Evolutionary conservation across 164 flowering plant species (phyloP), one percentile per base, ranked within the genome.

Genomic region (Houttuynia cordata): DNA sequence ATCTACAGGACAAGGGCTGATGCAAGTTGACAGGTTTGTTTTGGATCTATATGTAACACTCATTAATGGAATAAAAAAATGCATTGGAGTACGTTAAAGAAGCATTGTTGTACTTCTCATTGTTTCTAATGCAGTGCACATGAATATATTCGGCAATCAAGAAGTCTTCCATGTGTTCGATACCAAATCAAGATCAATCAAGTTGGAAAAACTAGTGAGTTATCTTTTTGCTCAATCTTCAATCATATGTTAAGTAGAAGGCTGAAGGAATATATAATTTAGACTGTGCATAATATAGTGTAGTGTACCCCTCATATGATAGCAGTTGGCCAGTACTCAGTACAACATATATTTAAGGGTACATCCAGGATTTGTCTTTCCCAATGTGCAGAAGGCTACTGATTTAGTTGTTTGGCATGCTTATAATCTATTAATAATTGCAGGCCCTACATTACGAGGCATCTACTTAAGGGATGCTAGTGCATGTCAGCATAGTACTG

Each of bases 1-100:
- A 67, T 70, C 99, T 34, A 80, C 91, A 62, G 99, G 99, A 53
- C 83, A 81, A 58, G 99, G 99, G 64, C 91, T 93, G 65, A 78
- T 93, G 87, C 99, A 93, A 85, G 83, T 93, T 75, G 96, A 93
- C 89, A 90, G 78, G 99, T 90, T 61, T 79, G 69, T 61, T 69
- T 65, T 67, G 45, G 50, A 24, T 61, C 17, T 17, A 45, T 8
- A 45, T 45, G 17, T 10, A 17, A 45, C 17, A 12, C 49, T 45
- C 49, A 10, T 45, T 45, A 7, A 3, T 17, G 17, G 49, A 41
- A 41, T 41, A 41, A 13, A 8, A 13, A 41, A 13, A 8, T 41
- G 45, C 8, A 41, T 45, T 8, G 14, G 49, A 30, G 37, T 30
- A 2, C 37, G 2, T 30, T 45, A 45, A 45, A 17, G 17, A 45